These are phyloP conservation scores for Coniochaeta prunicola DNA, from an alignment of 2,329 filamentous ascomycete genomes.

Conservation along the genomic window DNA sequence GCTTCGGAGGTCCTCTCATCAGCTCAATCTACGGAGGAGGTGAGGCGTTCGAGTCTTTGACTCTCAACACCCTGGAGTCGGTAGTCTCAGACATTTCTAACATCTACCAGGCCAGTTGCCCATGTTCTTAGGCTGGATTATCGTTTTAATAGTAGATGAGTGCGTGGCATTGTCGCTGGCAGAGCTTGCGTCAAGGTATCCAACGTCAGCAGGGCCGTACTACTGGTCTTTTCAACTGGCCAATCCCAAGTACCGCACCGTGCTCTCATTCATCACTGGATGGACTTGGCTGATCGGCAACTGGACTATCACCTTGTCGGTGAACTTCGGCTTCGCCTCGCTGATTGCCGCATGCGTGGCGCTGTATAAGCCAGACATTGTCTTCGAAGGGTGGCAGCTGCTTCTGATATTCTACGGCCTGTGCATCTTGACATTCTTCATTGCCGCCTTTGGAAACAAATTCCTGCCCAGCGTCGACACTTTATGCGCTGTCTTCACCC, in stretches of 20 bases:
- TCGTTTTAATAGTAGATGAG: constrained; percentile 44
- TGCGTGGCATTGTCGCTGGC: constrained; percentile 42
- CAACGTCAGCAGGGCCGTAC: constrained; percentile 43
- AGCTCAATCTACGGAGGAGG: constrained; percentile 29
- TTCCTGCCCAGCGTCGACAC: constrained; percentile 53
- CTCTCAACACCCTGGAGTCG: constrained; percentile 16
- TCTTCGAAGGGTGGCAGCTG: constrained; percentile 47
- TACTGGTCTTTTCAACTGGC: constrained; percentile 47
- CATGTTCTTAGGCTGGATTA: constrained; percentile 50
- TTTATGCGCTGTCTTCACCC: constrained; percentile 47
- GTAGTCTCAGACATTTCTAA: neutral
- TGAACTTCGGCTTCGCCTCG: constrained; percentile 49
- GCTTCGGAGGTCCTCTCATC: constrained; percentile 30
- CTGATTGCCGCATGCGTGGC: constrained; percentile 42
- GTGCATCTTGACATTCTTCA: constrained; percentile 44
- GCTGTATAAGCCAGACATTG: constrained; percentile 47
- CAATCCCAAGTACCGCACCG: constrained; percentile 29
- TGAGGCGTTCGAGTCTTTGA: neutral
- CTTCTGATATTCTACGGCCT: constrained; percentile 56
- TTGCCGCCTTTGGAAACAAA: constrained; percentile 50
- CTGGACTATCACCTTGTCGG: constrained; percentile 44
- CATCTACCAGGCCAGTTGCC: constrained; percentile 32
- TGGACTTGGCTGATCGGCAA: constrained; percentile 47
- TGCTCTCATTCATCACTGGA: constrained; percentile 43
- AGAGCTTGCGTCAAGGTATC: constrained; percentile 43